Conservation (phyloP, 495 filamentous ascomycete genomes). For the Lindgomyces ingoldianus region DNA sequence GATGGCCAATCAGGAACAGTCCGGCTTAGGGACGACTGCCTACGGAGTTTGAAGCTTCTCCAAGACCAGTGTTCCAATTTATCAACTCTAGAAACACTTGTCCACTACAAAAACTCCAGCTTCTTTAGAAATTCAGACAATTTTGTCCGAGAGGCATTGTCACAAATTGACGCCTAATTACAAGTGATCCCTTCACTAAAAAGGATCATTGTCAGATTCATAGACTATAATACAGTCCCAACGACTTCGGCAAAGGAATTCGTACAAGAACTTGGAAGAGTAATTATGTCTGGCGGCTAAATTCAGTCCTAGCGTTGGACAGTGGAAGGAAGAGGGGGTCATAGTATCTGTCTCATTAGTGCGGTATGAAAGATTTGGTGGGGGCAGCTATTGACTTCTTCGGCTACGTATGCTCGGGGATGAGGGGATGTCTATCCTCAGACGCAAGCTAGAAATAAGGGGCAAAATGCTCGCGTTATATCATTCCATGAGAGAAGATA, state of each 20-base stretch:
- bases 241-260: background rate
- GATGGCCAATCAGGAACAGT: background rate
- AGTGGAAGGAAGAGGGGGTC: too few species aligned
- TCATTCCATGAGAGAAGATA: too few species aligned
- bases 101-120: constrained; percentile 10
- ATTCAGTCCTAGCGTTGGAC: too few species aligned
- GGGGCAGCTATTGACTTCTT: too few species aligned
- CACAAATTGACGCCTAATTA: background rate
- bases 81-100: background rate
- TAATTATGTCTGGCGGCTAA: background rate
- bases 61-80: background rate
- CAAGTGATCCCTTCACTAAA: background rate
- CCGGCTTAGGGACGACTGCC: constrained; percentile 2
- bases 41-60: background rate
- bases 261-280: background rate
- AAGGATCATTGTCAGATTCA: background rate
- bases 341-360: too few species aligned
- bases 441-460: too few species aligned
- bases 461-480: too few species aligned
- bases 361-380: too few species aligned
- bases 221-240: background rate
- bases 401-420: too few species aligned
- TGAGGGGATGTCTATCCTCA: too few species aligned
- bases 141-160: background rate
- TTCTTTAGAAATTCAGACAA: background rate